Evolutionary conservation across 2,329 filamentous ascomycete species (phyloP).

Genomic region (Nannizziopsis barbatae): DNA sequence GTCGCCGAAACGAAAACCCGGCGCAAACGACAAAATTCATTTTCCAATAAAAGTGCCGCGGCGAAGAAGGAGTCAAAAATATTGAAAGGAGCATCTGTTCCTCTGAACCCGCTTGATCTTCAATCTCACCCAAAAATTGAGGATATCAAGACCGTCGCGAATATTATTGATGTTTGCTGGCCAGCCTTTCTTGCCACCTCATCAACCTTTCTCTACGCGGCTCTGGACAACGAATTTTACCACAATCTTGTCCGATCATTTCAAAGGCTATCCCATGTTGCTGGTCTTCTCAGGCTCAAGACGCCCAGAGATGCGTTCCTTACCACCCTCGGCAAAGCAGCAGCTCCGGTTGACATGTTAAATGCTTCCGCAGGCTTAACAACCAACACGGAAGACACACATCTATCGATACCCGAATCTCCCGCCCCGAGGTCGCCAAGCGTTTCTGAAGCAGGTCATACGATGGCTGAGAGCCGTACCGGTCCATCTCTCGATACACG

Average conservation of each 20-base stretch:
- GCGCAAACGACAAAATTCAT: slow-evolving; percentile 32
- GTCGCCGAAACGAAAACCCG: slow-evolving; percentile 58
- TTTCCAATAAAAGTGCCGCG: slow-evolving; percentile 29
- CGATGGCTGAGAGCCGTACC: slow-evolving; percentile 30
- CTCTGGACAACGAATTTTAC: slow-evolving; percentile 87
- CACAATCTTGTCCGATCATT: slow-evolving; percentile 84
- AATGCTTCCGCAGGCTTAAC: slow-evolving; percentile 18
- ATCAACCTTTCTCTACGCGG: slow-evolving; percentile 87
- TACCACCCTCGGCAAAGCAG: slow-evolving; percentile 84
- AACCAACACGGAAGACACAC: slow-evolving; percentile 17
- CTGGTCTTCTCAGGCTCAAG: slow-evolving; percentile 68
- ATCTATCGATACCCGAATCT: slow-evolving; percentile 21
- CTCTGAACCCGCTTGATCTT: slow-evolving; percentile 70
- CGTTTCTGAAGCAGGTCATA: slow-evolving; percentile 20
- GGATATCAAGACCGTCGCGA: slow-evolving; percentile 65
- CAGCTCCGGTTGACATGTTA: slow-evolving; percentile 64
- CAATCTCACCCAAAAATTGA: slow-evolving; percentile 59
- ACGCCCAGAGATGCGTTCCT: slow-evolving; percentile 91
- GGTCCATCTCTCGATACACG: slow-evolving; percentile 62
- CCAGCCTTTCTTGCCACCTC: slow-evolving; percentile 88
- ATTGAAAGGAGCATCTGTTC: slow-evolving; percentile 32
- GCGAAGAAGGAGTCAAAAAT: slow-evolving; percentile 18
- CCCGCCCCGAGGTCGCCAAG: slow-evolving; percentile 20
- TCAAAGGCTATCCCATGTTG: slow-evolving; percentile 89
- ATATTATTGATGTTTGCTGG: slow-evolving; percentile 86